Evolutionary conservation across 768 basidiomycete species (phyloP).

Genomic region (Mycena kentingensis): DNA sequence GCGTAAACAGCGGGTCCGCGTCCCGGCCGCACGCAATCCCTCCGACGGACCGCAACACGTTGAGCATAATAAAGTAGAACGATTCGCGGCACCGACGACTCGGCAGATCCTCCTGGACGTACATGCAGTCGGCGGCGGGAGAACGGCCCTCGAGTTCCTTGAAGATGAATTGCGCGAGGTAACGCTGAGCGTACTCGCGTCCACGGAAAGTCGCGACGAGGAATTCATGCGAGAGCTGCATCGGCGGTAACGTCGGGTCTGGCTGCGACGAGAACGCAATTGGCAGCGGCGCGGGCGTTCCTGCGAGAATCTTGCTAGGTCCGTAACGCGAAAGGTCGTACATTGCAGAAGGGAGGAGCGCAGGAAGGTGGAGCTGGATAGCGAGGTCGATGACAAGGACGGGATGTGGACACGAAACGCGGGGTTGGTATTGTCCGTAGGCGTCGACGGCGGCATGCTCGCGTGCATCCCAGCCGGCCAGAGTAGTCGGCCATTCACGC

Average conservation of each 20-base stretch:
- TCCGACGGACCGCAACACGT: slow-evolving; percentile 67
- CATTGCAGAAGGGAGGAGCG: slow-evolving; percentile 68
- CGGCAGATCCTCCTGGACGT: slow-evolving; percentile 38
- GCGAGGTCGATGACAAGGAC: slow-evolving; percentile 72
- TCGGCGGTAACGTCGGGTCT: slow-evolving; percentile 13
- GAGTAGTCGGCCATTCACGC: slow-evolving; percentile 68
- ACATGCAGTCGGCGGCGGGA: slow-evolving; percentile 51
- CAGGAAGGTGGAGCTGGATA: slow-evolving; percentile 57
- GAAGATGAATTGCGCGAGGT: slow-evolving; percentile 61
- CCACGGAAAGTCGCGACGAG: slow-evolving; percentile 55
- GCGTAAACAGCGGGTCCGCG: slow-evolving; percentile 71
- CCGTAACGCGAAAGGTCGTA: slow-evolving; percentile 77
- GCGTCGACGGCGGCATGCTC: slow-evolving; percentile 57
- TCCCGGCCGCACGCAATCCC: slow-evolving; percentile 74
- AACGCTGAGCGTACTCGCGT: slow-evolving; percentile 65
- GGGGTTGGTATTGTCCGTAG: slow-evolving; percentile 57
- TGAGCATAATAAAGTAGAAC: slow-evolving; percentile 76
- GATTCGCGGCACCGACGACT: slow-evolving; percentile 59
- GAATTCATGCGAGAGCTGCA: slow-evolving; percentile 34
- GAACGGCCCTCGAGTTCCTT: slow-evolving; percentile 51
- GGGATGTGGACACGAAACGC: slow-evolving; percentile 63
- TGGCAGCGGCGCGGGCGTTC: slow-evolving; percentile 41
- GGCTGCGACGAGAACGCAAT: slow-evolving; percentile 29
- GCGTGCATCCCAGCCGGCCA: slow-evolving; percentile 68
- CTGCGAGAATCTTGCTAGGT: slow-evolving; percentile 65